A percentile compares a stretch with the other conserved stretches of the same genome.
Conservation (phyloP, 257 asterid genomes). For the Solanum pinnatisectum region DNA sequence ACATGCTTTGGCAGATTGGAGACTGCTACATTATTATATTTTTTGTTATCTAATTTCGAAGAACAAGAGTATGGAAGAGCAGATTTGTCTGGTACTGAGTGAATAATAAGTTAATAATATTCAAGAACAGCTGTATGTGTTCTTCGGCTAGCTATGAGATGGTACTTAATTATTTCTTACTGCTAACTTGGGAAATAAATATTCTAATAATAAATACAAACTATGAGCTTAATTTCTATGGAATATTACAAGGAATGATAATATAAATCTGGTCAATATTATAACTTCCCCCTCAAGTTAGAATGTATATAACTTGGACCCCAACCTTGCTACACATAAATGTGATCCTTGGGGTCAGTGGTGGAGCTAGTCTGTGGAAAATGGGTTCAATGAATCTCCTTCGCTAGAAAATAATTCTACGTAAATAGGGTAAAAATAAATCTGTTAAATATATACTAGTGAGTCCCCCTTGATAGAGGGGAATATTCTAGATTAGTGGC, state of each 20-base stretch:
- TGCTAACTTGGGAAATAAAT: too few relatives aligned
- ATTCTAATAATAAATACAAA: neutral
- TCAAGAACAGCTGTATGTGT: neutral
- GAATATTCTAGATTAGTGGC: neutral
- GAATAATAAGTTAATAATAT: neutral
- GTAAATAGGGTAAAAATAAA: neutral
- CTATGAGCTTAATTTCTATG: neutral
- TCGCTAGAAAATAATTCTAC: too few relatives aligned
- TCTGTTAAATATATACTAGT: neutral
- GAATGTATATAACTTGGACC: neutral
- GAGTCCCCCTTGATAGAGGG: neutral
- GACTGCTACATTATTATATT: neutral
- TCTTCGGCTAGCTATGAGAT: neutral
- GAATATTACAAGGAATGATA: neutral
- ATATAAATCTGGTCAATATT: neutral
- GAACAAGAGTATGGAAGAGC: neutral
- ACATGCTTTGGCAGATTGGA: neutral
- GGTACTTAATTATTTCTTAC: neutral
- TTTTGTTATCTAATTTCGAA: neutral
- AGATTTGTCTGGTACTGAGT: neutral
- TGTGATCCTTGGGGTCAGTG: too few relatives aligned
- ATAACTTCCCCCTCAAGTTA: neutral
- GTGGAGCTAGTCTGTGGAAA: too few relatives aligned
- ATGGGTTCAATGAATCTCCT: too few relatives aligned
- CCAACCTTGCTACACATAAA: too few relatives aligned